Evolutionary conservation across 2,329 filamentous ascomycete genomes (phyloP).

Genomic region (Lachnum nothofagi): DNA sequence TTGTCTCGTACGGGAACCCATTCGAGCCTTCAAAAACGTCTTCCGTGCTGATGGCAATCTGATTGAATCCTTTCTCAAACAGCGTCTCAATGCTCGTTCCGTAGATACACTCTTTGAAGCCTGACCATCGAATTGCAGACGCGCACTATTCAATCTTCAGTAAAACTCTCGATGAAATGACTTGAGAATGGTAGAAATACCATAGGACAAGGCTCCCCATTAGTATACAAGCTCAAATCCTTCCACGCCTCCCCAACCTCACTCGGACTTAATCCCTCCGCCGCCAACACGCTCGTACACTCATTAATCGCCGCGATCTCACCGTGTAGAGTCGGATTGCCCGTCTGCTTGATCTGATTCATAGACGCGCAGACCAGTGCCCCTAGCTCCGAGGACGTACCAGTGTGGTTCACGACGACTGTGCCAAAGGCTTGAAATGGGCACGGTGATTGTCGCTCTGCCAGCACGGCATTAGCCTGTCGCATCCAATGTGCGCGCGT

Average conservation of each 20-base stretch:
- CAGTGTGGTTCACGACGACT: slow-evolving; percentile 52
- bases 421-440: slow-evolving; percentile 50
- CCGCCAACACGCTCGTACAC: slow-evolving; percentile 45
- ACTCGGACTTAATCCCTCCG: slow-evolving; percentile 33
- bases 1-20: slow-evolving; percentile 34
- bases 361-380: slow-evolving; percentile 47
- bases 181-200: slow-evolving; percentile 4
- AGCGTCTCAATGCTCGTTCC: slow-evolving; percentile 46
- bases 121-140: slow-evolving; percentile 50
- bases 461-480: slow-evolving; percentile 42
- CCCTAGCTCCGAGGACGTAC: slow-evolving; percentile 33
- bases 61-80: slow-evolving; percentile 44
- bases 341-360: slow-evolving; percentile 40
- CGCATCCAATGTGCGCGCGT: slow-evolving; percentile 50
- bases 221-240: slow-evolving; percentile 50
- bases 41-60: slow-evolving; percentile 43
- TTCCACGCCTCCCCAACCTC: slow-evolving; percentile 43
- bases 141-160: slow-evolving; percentile 39
- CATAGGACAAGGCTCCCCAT: slow-evolving; percentile 54
- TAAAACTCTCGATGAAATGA: background rate
- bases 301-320: slow-evolving; percentile 34
- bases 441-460: slow-evolving; percentile 42
- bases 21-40: slow-evolving; percentile 44
- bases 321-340: slow-evolving; percentile 52
- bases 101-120: slow-evolving; percentile 51